Conservation (phyloP, 768 basidiomycete genomes). For the Boletus sp. region DNA sequence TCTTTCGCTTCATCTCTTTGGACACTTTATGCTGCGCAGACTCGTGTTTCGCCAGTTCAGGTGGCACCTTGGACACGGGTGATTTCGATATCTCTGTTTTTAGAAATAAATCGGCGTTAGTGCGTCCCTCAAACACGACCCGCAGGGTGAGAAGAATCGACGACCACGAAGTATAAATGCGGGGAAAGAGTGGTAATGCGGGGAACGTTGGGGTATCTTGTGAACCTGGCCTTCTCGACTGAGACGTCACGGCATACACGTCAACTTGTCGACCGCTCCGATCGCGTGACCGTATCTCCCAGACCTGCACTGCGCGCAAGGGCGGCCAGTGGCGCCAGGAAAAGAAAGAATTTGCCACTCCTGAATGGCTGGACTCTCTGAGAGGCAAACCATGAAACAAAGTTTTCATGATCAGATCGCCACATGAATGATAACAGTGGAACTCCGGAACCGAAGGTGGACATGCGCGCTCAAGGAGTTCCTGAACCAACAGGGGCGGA, state of each 20-base stretch:
- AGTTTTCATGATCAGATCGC: background rate
- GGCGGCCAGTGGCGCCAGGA: background rate
- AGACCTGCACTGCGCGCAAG: background rate
- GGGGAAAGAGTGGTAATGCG: constrained; percentile 12
- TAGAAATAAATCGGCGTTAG: constrained; percentile 12
- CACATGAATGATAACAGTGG: background rate
- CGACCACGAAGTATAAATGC: background rate
- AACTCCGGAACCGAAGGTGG: constrained; percentile 6
- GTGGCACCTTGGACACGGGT: constrained; percentile 85
- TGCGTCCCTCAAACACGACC: background rate
- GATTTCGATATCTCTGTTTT: constrained; percentile 86
- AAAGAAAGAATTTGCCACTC: background rate
- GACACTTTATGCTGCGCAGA: constrained; percentile 89
- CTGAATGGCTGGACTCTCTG: background rate
- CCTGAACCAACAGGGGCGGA: constrained; percentile 1
- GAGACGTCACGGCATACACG: constrained; percentile 4
- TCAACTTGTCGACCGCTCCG: background rate
- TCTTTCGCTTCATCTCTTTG: constrained; percentile 92
- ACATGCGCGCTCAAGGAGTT: background rate
- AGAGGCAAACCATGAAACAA: background rate
- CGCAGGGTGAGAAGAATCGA: background rate
- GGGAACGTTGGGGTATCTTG: background rate
- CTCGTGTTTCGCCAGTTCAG: constrained; percentile 89
- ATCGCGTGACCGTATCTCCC: background rate
- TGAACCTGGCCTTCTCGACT: background rate